Evolutionary conservation across 441 rosid genomes (phyloP), one percentile per base, ranked within the genome.

Genomic region (Cnidoscolus chayamansa): DNA sequence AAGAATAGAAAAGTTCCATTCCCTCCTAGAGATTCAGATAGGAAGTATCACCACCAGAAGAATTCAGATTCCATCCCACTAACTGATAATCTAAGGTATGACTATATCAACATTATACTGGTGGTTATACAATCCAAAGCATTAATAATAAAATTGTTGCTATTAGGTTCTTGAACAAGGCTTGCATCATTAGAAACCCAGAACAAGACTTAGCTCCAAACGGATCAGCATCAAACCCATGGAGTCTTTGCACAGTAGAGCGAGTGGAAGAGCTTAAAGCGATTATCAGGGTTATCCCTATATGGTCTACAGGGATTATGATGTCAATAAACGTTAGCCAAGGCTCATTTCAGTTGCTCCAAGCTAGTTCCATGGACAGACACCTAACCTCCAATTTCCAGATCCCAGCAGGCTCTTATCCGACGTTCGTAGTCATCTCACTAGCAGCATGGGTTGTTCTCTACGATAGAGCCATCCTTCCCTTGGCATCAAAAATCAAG

Each of bases 231-330:
- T 54, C 79, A 31, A 82, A 85, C 65, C 87, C 95, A 1, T 91
- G 95, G 98, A 84, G 76, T 30, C 89, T 90, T n/a, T 92, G 97
- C 92, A 90, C 97, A 15, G 79, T 87, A 2, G 88, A 90, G 76
- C 89, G 85, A 83, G 98, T 94, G 0, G 97, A 91, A 80, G 98
- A 88, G 81, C 84, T 94, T 60, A 94, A 94, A 81, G 92, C 93
- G 1, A 87, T 90, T 17, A 56, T 94, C 62, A 92, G 87, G 71
- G 92, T 90, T 74, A 69, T 88, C 31, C 98, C 98, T 1, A 37
- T 94, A n/a, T 94, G 97, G 98, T 87, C 96, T 48, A 83, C 97
- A 0, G 97, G 97, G 74, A 90, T 92, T 25, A 77, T 88, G 82
- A 75, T 88, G 78, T 86, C 97, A 0, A 81, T 94, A 64, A 90